A percentile compares a stretch with the other conserved stretches of the same genome.
These are phyloP conservation scores for Penicillium samsonianum DNA, from an alignment of 495 filamentous ascomycete species.

Conservation along the genomic window DNA sequence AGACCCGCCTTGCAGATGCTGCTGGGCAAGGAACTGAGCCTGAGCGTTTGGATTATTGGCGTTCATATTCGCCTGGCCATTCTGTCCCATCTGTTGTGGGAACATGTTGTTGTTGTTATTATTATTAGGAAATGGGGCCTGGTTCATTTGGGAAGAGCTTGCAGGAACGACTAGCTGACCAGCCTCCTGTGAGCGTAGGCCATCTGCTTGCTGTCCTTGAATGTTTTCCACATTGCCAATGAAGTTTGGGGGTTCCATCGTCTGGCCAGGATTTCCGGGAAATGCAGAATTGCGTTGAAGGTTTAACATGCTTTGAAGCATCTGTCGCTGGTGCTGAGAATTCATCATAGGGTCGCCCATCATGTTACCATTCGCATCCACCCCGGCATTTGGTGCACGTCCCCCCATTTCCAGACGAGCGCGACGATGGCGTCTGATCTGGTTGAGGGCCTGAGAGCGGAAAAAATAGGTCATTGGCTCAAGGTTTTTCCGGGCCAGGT, in stretches of 20 bases:
- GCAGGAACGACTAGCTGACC: slow-evolving; percentile 68
- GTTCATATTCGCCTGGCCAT: slow-evolving; percentile 43
- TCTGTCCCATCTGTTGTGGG: slow-evolving; percentile 37
- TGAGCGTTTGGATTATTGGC: slow-evolving; percentile 43
- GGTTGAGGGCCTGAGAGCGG: slow-evolving; percentile 48
- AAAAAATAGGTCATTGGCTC: slow-evolving; percentile 54
- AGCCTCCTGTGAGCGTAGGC: slow-evolving; percentile 61
- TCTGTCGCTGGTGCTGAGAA: slow-evolving; percentile 41
- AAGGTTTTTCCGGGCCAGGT: slow-evolving; percentile 40
- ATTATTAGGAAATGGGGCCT: slow-evolving; percentile 32
- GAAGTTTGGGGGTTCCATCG: slow-evolving; percentile 49
- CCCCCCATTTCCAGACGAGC: slow-evolving; percentile 37
- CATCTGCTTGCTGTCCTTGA: slow-evolving; percentile 63
- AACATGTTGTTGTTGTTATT: slow-evolving; percentile 45
- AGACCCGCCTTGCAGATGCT: slow-evolving; percentile 41
- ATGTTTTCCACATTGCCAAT: slow-evolving; percentile 56
- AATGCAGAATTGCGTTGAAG: slow-evolving; percentile 44
- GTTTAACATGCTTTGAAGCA: slow-evolving; percentile 48
- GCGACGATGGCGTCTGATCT: slow-evolving; percentile 39
- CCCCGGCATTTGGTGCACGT: slow-evolving; percentile 29
- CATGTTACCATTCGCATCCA: slow-evolving; percentile 38
- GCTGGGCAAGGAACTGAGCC: slow-evolving; percentile 34
- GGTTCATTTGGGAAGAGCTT: slow-evolving; percentile 54
- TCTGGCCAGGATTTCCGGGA: slow-evolving; percentile 38
- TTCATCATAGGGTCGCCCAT: slow-evolving; percentile 44